Conservation (phyloP, 225 moss, liverwort and hornwort species). For the Lunularia cruciata region DNA sequence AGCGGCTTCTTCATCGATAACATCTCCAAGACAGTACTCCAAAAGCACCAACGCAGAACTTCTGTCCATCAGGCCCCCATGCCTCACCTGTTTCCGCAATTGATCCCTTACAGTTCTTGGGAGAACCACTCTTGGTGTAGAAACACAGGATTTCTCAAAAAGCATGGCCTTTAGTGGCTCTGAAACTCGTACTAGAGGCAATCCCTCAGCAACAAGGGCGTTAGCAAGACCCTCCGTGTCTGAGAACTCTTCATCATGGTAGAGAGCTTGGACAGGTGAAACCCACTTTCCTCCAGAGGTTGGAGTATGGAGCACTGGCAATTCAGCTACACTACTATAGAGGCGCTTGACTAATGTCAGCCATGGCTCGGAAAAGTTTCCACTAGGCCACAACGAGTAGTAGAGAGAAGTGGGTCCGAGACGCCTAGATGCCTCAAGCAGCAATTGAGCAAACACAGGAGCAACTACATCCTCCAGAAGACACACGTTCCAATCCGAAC, state of each 20-base stretch:
- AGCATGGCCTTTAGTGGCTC: constrained; percentile 48
- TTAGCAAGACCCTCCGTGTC: constrained; percentile 62
- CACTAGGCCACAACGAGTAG: constrained; percentile 70
- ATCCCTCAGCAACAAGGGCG: constrained; percentile 63
- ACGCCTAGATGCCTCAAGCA: constrained; percentile 67
- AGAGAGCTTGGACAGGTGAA: constrained; percentile 59
- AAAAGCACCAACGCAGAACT: constrained; percentile 55
- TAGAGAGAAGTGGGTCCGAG: constrained; percentile 60
- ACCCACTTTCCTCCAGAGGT: constrained; percentile 70
- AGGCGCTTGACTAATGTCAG: constrained; percentile 72
- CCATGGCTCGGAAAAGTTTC: constrained; percentile 75
- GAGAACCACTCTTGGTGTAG: constrained; percentile 59
- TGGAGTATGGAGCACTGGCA: constrained; percentile 60
- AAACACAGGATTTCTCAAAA: constrained; percentile 52
- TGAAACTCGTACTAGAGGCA: constrained; percentile 59
- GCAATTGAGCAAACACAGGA: constrained; percentile 53
- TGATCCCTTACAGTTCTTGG: constrained; percentile 66
- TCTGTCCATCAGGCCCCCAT: constrained; percentile 57
- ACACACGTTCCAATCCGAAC: constrained; percentile 82
- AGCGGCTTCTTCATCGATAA: constrained; percentile 72
- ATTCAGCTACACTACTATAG: constrained; percentile 47
- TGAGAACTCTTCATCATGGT: constrained; percentile 80
- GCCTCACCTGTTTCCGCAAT: constrained; percentile 62
- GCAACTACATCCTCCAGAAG: constrained; percentile 86
- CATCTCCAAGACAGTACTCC: constrained; percentile 87